Evolutionary conservation across 345 rosid genomes (phyloP).

Genomic region (Arabis hirsuta): DNA sequence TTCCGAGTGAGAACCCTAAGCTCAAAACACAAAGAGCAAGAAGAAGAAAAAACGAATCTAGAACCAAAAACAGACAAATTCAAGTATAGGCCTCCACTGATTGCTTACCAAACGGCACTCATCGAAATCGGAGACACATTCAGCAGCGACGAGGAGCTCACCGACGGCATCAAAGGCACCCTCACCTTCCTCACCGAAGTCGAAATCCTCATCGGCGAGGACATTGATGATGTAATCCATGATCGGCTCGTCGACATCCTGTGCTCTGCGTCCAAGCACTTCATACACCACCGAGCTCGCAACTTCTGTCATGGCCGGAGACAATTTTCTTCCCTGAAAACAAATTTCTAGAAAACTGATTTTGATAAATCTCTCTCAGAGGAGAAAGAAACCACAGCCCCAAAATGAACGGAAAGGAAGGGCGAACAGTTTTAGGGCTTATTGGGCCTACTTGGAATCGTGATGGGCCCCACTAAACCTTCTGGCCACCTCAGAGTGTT

Average conservation of each 20-base stretch:
- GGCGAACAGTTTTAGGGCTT: too few relatives aligned
- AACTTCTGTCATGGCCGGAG: constrained; percentile 72
- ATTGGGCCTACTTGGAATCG: too few relatives aligned
- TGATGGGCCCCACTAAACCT: too few relatives aligned
- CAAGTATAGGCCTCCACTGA: neutral
- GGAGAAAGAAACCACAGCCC: too few relatives aligned
- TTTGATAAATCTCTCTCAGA: too few relatives aligned
- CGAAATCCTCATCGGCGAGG: constrained; percentile 98
- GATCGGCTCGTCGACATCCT: constrained; percentile 91
- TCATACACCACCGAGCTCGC: constrained; percentile 91
- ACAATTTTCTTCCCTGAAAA: neutral
- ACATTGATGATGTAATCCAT: constrained; percentile 93
- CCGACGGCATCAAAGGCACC: constrained; percentile 93
- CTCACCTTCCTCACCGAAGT: constrained; percentile 89
- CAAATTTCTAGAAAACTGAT: too few relatives aligned
- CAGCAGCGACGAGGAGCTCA: constrained; percentile 89
- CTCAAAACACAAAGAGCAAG: too few relatives aligned
- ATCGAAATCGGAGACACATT: constrained; percentile 74
- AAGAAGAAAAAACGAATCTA: neutral
- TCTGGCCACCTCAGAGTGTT: too few relatives aligned
- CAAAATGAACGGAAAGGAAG: too few relatives aligned
- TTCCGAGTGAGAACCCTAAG: neutral
- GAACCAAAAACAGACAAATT: neutral
- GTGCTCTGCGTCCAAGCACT: constrained; percentile 71
- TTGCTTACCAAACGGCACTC: constrained; percentile 73